Base-by-base conservation (phyloP, 169 alveolate genomes). In the Cryptosporidium sp. region DNA sequence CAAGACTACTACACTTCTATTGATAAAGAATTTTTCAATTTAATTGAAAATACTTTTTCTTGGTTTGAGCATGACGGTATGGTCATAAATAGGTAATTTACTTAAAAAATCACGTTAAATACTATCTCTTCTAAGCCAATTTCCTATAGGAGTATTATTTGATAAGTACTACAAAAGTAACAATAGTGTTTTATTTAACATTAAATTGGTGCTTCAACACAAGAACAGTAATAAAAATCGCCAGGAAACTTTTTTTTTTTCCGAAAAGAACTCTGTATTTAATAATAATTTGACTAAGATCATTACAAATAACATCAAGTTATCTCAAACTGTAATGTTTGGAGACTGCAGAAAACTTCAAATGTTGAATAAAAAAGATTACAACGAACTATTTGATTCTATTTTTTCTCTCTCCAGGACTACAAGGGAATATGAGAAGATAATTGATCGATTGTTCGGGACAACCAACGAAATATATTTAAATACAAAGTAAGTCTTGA, bases 291-390 rank as follows among this genome's bases (percentile, higher is more conserved):
- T 80, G n/a, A 26, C 18, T 18, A 80, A 80, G 35, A 65, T 33
- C 23, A 43, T 80, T 23, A 62, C 75, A 16, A 80, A 80, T 65
- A 59, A 62, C 23, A 80, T 80, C 18, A 80, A 80, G 70, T 31
- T 80, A 41, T 80, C 89, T 35, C 89, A 80, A 59, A 61, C 75
- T 9, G 29, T 80, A 16, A 61, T 65, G 59, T 59, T 43, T 26
- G 75, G 75, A 14, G 35, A 65, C 33, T 80, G 89, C 21, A 80
- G 80, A 45, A 35, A 62, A 62, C 62, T 80, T 31, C 89, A 80
- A 26, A 62, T 43, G 62, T n/a, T 80, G 21, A 62, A 41, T 80
- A 67, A 80, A 35, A 59, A 18, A n/a, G 48, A 80, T 37, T 80
- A 62, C 43, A 21, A 80, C 12, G 48, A 65, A 26, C 39, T 80